Conservation (phyloP, 345 rosid species). For the Laguncularia racemosa region DNA sequence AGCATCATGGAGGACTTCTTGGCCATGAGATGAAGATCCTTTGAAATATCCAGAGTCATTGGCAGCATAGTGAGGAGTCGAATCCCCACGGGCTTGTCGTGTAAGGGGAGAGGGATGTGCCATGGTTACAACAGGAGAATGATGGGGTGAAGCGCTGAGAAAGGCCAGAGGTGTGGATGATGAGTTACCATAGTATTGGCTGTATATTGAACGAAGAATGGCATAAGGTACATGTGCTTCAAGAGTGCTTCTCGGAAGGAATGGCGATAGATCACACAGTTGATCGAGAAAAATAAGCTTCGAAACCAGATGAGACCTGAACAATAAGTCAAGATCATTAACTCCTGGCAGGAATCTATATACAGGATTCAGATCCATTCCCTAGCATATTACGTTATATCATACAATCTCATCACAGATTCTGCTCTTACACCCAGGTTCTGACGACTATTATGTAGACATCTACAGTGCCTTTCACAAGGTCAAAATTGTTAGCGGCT, state of each 20-base stretch:
- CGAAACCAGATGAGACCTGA: slow-evolving; percentile 89
- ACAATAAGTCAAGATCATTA: not conserved
- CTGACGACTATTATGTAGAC: too few species aligned
- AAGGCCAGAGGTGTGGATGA: slow-evolving; percentile 51
- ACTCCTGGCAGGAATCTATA: not conserved
- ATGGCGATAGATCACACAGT: slow-evolving; percentile 84
- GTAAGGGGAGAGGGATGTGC: slow-evolving; percentile 64
- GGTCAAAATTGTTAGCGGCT: too few species aligned
- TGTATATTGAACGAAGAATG: slow-evolving; percentile 79
- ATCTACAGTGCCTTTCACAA: too few species aligned
- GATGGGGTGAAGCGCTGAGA: slow-evolving; percentile 52
- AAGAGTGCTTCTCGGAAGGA: slow-evolving; percentile 85
- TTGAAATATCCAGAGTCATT: slow-evolving; percentile 65
- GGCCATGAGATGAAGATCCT: slow-evolving; percentile 73
- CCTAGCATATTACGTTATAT: too few species aligned
- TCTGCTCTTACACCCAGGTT: too few species aligned
- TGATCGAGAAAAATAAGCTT: slow-evolving; percentile 95
- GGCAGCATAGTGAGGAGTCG: slow-evolving; percentile 57
- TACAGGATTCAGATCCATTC: not conserved
- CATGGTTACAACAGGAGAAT: slow-evolving; percentile 65
- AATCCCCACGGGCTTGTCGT: slow-evolving; percentile 57
- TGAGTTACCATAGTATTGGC: slow-evolving; percentile 76
- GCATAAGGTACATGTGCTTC: slow-evolving; percentile 80
- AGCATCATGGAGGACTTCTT: slow-evolving; percentile 43
- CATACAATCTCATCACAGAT: too few species aligned